These are phyloP conservation scores for Kodamaea laetipori DNA, from an alignment of 805 yeast genomes.

Conservation along the genomic window DNA sequence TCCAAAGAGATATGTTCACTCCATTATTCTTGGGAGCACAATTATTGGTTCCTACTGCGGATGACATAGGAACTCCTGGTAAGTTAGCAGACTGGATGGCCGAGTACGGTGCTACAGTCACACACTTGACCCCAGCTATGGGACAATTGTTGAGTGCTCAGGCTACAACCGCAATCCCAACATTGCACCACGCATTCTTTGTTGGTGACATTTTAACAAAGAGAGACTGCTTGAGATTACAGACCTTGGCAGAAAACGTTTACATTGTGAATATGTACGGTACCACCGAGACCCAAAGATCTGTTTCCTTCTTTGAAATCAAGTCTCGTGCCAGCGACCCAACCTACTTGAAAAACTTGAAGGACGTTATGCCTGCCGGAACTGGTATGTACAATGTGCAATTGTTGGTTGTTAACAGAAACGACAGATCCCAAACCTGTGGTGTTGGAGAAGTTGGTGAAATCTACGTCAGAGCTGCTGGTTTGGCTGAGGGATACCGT, in stretches of 20 bases:
- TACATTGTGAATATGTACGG: slow-evolving; percentile 97
- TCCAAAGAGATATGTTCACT: slow-evolving; percentile 98
- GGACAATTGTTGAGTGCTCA: slow-evolving; percentile 96
- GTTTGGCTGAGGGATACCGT: slow-evolving; percentile 94
- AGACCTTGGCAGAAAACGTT: slow-evolving; percentile 87
- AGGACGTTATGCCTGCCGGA: slow-evolving; percentile 98
- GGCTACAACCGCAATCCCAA: slow-evolving; percentile 83
- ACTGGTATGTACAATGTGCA: slow-evolving; percentile 97
- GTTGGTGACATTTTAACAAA: slow-evolving; percentile 98
- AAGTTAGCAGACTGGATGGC: slow-evolving; percentile 97
- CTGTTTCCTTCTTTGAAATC: slow-evolving; percentile 93
- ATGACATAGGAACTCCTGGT: slow-evolving; percentile 99
- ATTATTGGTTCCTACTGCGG: slow-evolving; percentile 89
- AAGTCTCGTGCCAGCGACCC: slow-evolving; percentile 70
- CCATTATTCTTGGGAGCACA: slow-evolving; percentile 96
- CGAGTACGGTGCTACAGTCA: slow-evolving; percentile 85
- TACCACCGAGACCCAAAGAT: slow-evolving; percentile 98
- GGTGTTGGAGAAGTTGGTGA: slow-evolving; percentile 99
- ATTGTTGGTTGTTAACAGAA: slow-evolving; percentile 86
- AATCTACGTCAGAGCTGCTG: slow-evolving; percentile 97
- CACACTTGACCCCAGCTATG: slow-evolving; percentile 99
- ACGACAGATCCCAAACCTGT: slow-evolving; percentile 86
- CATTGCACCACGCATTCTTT: slow-evolving; percentile 92
- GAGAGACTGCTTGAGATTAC: slow-evolving; percentile 93
- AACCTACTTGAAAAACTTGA: slow-evolving; percentile 74